Conservation (phyloP, 345 rosid species). For the Heritiera littoralis region DNA sequence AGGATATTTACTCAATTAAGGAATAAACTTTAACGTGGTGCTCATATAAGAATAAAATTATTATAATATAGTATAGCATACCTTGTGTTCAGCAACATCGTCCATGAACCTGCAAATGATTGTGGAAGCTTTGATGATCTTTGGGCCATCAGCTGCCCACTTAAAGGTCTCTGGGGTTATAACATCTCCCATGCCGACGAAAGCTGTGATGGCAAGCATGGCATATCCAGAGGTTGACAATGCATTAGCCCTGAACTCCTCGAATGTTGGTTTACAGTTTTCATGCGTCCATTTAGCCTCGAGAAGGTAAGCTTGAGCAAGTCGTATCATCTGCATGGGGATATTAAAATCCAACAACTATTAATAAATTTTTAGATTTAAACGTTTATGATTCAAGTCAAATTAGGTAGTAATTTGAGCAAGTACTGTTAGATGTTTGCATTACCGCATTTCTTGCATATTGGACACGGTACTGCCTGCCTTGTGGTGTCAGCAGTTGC, state of each 20-base stretch:
- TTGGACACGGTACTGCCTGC: constrained; percentile 20
- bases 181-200: too few relatives aligned
- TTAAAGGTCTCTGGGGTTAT: constrained; percentile 26
- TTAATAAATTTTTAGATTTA: not conserved
- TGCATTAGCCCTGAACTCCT: too few relatives aligned
- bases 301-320: constrained; percentile 13
- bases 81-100: constrained; percentile 28
- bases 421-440: too few relatives aligned
- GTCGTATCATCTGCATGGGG: constrained; percentile 33
- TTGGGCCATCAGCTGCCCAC: constrained; percentile 24
- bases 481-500: constrained; percentile 21
- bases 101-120: constrained; percentile 37
- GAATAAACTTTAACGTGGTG: too few relatives aligned
- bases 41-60: too few relatives aligned
- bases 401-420: constrained; percentile 8
- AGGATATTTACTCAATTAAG: too few relatives aligned
- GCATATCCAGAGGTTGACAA: too few relatives aligned
- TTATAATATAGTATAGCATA: not conserved
- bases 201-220: too few relatives aligned
- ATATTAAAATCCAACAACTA: not conserved
- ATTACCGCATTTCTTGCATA: too few relatives aligned
- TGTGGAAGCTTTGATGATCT: constrained; percentile 24
- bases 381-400: not conserved
- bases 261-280: constrained; percentile 27
- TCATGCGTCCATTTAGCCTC: constrained; percentile 39